Base-by-base conservation (phyloP, 768 basidiomycete genomes). In the Lanmaoa rubissima region DNA sequence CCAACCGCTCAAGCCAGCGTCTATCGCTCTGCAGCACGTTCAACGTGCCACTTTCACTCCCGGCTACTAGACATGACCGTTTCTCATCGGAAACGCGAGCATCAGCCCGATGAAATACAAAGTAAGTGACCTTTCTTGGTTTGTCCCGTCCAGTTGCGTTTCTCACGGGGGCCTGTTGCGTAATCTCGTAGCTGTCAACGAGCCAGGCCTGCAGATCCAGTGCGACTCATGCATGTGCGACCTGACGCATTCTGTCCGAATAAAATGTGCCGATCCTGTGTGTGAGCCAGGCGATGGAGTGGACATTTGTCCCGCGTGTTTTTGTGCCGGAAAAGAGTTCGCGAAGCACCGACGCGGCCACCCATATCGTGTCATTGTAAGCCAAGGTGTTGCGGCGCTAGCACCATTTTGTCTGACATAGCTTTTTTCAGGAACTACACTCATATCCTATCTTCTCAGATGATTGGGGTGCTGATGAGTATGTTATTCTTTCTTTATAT, bases 391-490 rank as follows among this genome's bases (percentile, higher is more conserved):
- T 36, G 36, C 24, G 54, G 45, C 24, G 31, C n/a, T 36, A 16
- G n/a, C 39, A 52, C 36, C 24, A 42, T 50, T 42, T n/a, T 34
- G 28, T 39, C 39, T 64, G 5, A 60, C 44, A 12, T 9, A 2
- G 2, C 44, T 42, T 48, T 55, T 51, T 40, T 12, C 69, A 95
- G 94, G 95, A 97, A 76, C 82, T 95, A 65, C 93, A 97, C 70
- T 94, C 96, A 9, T 92, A 95, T 73, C 97, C 96, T 3, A 97
- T 99, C 66, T 96, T 97, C 65, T 81, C 87, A 9, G 85, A 88
- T 54, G 93, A 96, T 70, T 98, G 96, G 97, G 96, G 94, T 39
- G 96, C 95, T 10, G 96, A 98, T 72, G 96, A 99, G 92, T 94
- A 64, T 73, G 86, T 76, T 48, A 4, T 53, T 5, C 50, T 26